These are phyloP conservation scores for Tetrapisispora iriomotensis DNA, from an alignment of 805 yeast genomes.

Conservation along the genomic window DNA sequence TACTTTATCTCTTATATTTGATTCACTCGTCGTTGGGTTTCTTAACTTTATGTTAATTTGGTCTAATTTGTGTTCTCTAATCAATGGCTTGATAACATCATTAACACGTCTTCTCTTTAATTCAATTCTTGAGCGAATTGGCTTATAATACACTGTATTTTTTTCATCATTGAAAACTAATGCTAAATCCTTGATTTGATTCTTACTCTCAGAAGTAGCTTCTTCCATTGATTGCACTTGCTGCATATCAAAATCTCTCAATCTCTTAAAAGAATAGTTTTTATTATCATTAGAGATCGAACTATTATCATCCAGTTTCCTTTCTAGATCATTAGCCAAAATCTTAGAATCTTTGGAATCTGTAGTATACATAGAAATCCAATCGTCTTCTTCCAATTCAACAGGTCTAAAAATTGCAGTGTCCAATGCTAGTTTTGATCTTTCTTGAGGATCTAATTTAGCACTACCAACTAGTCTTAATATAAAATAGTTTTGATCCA, in stretches of 20 bases:
- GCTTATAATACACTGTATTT: conserved; percentile 63
- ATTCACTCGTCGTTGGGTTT: conserved; percentile 10
- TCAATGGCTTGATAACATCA: conserved; percentile 28
- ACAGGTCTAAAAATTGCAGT: conserved; percentile 67
- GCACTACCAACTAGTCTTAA: conserved; percentile 53
- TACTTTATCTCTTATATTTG: conserved; percentile 70
- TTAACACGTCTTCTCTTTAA: conserved; percentile 77
- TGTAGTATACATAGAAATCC: conserved; percentile 63
- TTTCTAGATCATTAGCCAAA: conserved; percentile 35
- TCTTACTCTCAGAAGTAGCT: conserved; percentile 5
- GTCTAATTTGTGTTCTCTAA: conserved; percentile 49
- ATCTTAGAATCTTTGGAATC: conserved; percentile 33
- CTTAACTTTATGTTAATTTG: conserved; percentile 35
- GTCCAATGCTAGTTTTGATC: conserved; percentile 31
- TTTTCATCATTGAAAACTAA: conserved; percentile 47
- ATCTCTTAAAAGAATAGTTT: conserved; percentile 48
- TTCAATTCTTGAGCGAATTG: conserved; percentile 66
- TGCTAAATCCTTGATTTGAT: conserved; percentile 44
- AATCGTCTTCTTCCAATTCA: conserved; percentile 58
- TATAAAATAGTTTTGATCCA: conserved; percentile 65
- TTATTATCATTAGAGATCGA: conserved; percentile 40
- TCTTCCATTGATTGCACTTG: conserved; percentile 25
- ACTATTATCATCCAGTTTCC: conserved; percentile 20
- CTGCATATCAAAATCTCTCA: conserved; percentile 74
- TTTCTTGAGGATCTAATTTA: conserved; percentile 30